phyloP scores from a whole-genome alignment of 306 rosid genomes.

The Ormosia emarginata region DNA sequence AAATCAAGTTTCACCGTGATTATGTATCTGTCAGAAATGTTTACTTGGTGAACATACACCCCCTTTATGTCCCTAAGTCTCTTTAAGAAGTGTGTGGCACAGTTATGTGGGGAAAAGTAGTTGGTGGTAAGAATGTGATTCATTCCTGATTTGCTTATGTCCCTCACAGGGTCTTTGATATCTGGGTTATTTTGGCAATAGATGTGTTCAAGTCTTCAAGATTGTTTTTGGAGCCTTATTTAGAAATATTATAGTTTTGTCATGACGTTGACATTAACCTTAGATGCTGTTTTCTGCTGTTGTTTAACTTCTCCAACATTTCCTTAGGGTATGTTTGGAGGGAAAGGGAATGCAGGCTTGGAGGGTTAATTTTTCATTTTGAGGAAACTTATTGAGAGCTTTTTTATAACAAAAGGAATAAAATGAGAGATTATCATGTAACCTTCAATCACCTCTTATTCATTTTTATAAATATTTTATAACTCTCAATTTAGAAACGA shows the following conservation, averaged over 20 bases:
- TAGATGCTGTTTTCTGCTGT: neutral
- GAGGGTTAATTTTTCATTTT: neutral
- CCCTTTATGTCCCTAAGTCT: neutral
- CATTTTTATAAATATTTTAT: neutral
- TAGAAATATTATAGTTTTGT: neutral
- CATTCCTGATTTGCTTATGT: neutral
- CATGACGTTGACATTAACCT: neutral
- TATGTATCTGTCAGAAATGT: slow-evolving; percentile 2
- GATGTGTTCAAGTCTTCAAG: neutral
- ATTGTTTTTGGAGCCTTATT: neutral
- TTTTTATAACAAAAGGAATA: neutral
- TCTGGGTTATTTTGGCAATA: neutral
- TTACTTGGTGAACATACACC: neutral
- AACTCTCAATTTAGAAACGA: neutral
- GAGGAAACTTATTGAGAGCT: neutral
- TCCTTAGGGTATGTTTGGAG: neutral
- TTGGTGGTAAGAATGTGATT: slow-evolving; percentile 3
- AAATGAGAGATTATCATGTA: neutral
- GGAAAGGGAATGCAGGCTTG: neutral
- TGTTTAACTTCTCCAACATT: neutral
- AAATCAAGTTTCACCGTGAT: neutral
- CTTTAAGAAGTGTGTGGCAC: neutral
- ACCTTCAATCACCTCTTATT: neutral
- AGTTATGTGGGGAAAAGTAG: neutral
- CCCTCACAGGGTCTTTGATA: neutral